Evolutionary conservation across 2,329 filamentous ascomycete species (phyloP).

Genomic region (Hymenoscyphus scutula): DNA sequence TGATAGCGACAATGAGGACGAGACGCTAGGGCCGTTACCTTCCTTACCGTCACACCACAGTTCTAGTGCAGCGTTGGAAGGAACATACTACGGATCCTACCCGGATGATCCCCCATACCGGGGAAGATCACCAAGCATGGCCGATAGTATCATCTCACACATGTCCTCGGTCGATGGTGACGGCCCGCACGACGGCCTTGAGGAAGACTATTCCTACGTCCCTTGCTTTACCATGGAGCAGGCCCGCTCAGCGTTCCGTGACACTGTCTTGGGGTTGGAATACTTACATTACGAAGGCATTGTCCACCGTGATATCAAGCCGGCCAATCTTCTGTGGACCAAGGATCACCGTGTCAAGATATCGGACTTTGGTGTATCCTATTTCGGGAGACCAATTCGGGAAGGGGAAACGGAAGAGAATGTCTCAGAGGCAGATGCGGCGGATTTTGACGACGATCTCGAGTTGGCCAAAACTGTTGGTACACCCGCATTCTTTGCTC

Average conservation of each 20-base stretch:
- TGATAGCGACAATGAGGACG: slow-evolving; percentile 51
- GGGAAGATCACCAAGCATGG: slow-evolving; percentile 74
- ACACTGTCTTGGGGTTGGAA: slow-evolving; percentile 89
- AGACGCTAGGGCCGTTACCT: slow-evolving; percentile 49
- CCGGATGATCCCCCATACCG: slow-evolving; percentile 55
- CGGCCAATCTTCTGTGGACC: slow-evolving; percentile 87
- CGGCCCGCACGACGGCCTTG: slow-evolving; percentile 64
- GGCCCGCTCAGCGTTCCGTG: slow-evolving; percentile 80
- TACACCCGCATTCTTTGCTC: slow-evolving; percentile 95
- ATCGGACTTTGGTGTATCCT: slow-evolving; percentile 97
- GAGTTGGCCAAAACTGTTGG: slow-evolving; percentile 98
- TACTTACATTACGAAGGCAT: slow-evolving; percentile 89
- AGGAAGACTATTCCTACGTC: slow-evolving; percentile 89
- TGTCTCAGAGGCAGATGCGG: slow-evolving; percentile 76
- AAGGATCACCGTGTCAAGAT: slow-evolving; percentile 88
- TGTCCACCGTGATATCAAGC: slow-evolving; percentile 82
- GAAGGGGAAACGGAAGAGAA: slow-evolving; percentile 77
- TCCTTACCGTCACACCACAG: slow-evolving; percentile 45
- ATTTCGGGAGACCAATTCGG: slow-evolving; percentile 83
- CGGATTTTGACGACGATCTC: slow-evolving; percentile 86
- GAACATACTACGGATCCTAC: slow-evolving; percentile 75
- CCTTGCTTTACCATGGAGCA: slow-evolving; percentile 87
- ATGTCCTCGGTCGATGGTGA: slow-evolving; percentile 62
- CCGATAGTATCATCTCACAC: slow-evolving; percentile 71
- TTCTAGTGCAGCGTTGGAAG: slow-evolving; percentile 60